These are phyloP conservation scores for Sporothrix variecibatus DNA, from an alignment of 2,329 filamentous ascomycete genomes.

Conservation along the genomic window DNA sequence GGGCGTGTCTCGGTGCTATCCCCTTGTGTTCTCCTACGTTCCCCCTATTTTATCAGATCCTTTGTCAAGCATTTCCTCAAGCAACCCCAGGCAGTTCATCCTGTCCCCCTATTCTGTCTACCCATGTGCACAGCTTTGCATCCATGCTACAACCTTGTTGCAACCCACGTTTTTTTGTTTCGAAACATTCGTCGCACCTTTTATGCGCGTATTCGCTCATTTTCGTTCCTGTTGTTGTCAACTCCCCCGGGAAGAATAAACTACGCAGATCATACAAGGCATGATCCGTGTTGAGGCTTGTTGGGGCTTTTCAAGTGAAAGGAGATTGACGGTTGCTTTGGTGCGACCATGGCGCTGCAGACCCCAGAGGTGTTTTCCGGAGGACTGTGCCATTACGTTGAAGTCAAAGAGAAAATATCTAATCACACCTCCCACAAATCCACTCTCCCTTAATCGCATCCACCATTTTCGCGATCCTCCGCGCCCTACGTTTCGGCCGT, in stretches of 20 bases:
- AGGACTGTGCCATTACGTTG: background rate
- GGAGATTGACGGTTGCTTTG: background rate
- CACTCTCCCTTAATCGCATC: background rate
- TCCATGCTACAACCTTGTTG: background rate
- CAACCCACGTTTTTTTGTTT: slow-evolving; percentile 2
- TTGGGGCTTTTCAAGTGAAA: background rate
- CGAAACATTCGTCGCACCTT: background rate
- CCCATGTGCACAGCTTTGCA: background rate
- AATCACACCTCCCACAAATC: background rate
- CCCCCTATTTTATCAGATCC: background rate
- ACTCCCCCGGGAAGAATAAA: background rate
- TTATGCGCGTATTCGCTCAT: background rate
- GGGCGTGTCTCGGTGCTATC: background rate
- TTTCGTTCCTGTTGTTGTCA: background rate
- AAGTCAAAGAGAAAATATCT: background rate
- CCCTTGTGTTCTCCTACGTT: background rate
- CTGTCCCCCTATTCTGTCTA: background rate
- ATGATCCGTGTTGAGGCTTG: background rate
- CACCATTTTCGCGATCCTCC: background rate
- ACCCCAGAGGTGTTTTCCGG: background rate
- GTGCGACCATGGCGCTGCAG: background rate
- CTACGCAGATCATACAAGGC: background rate
- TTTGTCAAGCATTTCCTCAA: background rate
- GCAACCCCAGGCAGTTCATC: background rate
- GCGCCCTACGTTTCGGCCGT: background rate